phyloP scores from a whole-genome alignment of 2,329 filamentous ascomycete species.

The Aspergillus sergii region DNA sequence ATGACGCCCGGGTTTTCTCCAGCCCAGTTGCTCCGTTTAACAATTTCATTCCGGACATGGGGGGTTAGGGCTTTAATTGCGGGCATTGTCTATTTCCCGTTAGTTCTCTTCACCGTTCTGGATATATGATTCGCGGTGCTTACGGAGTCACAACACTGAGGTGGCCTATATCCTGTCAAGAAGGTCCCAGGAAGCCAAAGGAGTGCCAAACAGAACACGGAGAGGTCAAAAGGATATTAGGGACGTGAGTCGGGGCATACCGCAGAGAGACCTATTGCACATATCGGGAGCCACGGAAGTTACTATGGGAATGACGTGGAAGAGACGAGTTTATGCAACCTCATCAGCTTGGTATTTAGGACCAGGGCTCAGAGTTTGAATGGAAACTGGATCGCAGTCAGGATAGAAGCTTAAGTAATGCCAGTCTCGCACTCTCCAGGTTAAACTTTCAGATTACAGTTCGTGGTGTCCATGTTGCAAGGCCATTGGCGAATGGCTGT shows the following conservation, averaged over 20 bases:
- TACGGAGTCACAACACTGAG: neutral
- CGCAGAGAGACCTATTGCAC: neutral
- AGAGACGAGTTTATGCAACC: constrained; percentile 6
- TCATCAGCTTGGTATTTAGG: neutral
- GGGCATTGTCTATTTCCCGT: constrained; percentile 23
- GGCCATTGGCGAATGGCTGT: neutral
- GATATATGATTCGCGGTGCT: neutral
- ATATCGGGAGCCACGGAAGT: constrained; percentile 13
- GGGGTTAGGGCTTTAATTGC: constrained; percentile 22
- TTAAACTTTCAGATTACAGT: neutral
- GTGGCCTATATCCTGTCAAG: neutral
- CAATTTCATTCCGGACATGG: constrained; percentile 34
- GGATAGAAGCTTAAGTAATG: neutral
- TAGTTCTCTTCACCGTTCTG: neutral
- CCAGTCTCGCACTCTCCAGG: too few relatives aligned
- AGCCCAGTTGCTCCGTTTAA: constrained; percentile 56
- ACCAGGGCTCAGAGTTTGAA: neutral
- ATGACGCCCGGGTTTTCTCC: constrained; percentile 60
- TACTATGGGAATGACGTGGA: constrained; percentile 10
- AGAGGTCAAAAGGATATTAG: neutral
- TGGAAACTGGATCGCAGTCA: neutral
- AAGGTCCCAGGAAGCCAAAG: neutral
- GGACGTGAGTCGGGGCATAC: neutral
- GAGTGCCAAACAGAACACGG: neutral
- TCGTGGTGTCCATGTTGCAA: neutral